These are phyloP conservation scores for Claviceps sp. DNA, from an alignment of 2,329 filamentous ascomycete genomes.

Conservation along the genomic window DNA sequence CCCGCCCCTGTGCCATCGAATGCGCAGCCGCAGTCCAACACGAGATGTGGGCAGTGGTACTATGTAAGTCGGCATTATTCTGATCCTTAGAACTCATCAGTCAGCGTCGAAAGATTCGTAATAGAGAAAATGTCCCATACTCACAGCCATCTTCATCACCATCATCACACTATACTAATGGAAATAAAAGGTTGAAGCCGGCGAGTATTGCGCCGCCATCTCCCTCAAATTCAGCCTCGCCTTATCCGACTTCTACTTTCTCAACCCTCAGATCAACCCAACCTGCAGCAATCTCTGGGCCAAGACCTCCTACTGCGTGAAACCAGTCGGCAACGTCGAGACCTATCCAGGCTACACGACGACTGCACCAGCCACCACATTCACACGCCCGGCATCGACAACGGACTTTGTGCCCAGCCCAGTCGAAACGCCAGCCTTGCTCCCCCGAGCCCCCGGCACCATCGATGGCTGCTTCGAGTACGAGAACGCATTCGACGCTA, in stretches of 20 bases:
- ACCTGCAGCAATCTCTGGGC: background rate
- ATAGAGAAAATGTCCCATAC: too few relatives aligned
- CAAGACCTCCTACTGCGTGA: background rate
- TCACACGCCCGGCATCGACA: background rate
- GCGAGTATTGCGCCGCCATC: background rate
- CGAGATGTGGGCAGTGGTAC: background rate
- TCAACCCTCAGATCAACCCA: background rate
- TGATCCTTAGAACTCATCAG: too few relatives aligned
- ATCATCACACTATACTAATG: background rate
- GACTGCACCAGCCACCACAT: background rate
- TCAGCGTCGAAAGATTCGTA: too few relatives aligned
- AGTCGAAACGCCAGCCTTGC: background rate
- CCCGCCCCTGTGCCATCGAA: background rate
- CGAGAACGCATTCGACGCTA: background rate
- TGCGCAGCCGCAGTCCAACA: background rate
- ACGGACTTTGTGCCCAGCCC: background rate
- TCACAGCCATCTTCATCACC: too few relatives aligned
- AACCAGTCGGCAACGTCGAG: background rate
- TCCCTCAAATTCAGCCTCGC: constrained; percentile 11
- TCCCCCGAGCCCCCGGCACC: background rate
- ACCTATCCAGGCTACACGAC: background rate
- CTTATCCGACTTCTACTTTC: constrained; percentile 35
- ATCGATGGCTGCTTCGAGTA: background rate
- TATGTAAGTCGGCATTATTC: background rate
- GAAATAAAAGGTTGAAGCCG: background rate